Base-by-base conservation (phyloP, 768 basidiomycete species). In the Tremella fuciformis region DNA sequence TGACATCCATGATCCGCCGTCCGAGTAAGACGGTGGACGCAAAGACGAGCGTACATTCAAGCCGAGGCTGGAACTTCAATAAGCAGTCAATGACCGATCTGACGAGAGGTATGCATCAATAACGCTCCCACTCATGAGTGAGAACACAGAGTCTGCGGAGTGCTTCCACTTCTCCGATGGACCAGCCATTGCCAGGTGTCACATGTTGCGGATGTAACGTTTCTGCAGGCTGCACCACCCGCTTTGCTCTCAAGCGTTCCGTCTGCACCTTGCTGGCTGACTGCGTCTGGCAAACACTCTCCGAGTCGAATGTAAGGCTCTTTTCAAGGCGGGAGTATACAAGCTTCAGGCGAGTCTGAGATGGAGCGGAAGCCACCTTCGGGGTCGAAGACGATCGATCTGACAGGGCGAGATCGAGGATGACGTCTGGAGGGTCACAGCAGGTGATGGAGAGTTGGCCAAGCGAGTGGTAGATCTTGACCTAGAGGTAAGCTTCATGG, bases 371-470 rank as follows among this genome's bases (percentile, higher is more conserved):
- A 6, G 4, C 6, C 42, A 4, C 8, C 42, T 4, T 4, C 15
- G 42, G 6, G 42, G n/a, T 4, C 22, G 42, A 34, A 11, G 42
- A n/a, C 7, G 8, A 15, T 6, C 42, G 22, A 22, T 18, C 42
- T 15, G 15, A 15, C 6, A 46, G 42, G 42, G 6, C 7, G 46
- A 66, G 66, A 16, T 29, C 34, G 9, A 72, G 41, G 13, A 63
- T 59, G 37, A 70, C 41, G 53, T 73, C 69, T n/a, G 71, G 68
- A 19, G 71, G 71, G 18, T 50, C 38, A 0, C 66, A 73, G 40
- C 71, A 73, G 1, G 71, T 68, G 13, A 70, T 63, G 2, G 47
- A 57, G 11, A 73, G 21, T 8, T 59, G 48, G 2, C 68, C 71
- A 11, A 68, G 61, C 0, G 59, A 50, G 26, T 58, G 57, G 40